phyloP scores from a whole-genome alignment of 2,329 filamentous ascomycete species.

The Fusarium haematococcum region DNA sequence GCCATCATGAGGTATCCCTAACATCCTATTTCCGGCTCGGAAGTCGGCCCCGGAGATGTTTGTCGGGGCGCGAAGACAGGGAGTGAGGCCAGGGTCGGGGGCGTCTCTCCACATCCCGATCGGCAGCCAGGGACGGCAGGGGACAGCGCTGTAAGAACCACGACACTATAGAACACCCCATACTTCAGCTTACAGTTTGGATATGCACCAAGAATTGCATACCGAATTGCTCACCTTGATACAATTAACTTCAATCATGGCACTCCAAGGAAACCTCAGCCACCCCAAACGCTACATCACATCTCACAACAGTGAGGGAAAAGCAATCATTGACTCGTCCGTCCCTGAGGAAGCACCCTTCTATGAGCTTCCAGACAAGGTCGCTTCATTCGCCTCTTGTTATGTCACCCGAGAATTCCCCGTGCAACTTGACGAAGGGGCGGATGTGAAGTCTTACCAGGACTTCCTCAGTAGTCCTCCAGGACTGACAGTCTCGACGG shows the following conservation, averaged over 20 bases:
- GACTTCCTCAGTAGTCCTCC: constrained; percentile 32
- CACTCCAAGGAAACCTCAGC: constrained; percentile 36
- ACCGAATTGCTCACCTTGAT: too few species aligned
- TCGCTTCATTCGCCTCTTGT: constrained; percentile 40
- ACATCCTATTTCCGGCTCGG: neutral
- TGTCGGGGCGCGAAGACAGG: constrained; percentile 4
- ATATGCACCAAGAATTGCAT: too few species aligned
- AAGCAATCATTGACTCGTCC: constrained; percentile 39
- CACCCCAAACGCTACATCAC: constrained; percentile 41
- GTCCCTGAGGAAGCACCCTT: constrained; percentile 28
- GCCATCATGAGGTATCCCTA: neutral
- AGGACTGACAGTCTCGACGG: constrained; percentile 47
- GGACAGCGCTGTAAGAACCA: neutral
- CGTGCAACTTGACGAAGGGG: constrained; percentile 23
- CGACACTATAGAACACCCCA: neutral
- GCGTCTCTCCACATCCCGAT: constrained; percentile 29
- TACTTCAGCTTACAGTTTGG: neutral
- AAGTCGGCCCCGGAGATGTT: neutral
- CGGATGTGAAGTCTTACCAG: constrained; percentile 41
- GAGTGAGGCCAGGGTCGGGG: neutral
- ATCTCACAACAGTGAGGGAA: constrained; percentile 42
- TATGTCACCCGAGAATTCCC: constrained; percentile 46
- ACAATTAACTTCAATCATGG: constrained; percentile 5
- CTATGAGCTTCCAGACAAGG: constrained; percentile 26
- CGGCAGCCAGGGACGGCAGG: neutral